Percentiles rank a stretch among this genome's conserved stretches.
Evolutionary conservation across 441 rosid genomes (phyloP).

Genomic region (Jatropha multifida): DNA sequence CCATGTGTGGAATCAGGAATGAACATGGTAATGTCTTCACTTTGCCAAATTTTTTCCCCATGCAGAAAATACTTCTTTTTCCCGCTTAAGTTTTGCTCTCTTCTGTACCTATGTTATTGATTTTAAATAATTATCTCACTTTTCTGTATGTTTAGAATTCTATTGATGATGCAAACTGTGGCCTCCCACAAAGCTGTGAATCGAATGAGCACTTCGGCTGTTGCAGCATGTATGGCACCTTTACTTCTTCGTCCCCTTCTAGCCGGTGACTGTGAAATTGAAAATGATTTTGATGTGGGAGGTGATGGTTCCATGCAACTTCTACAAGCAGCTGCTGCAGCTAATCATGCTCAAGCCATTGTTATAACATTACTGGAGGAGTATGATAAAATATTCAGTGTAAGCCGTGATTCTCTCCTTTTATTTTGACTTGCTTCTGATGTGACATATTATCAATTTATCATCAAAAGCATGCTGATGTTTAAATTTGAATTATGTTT

Average conservation of each 20-base stretch:
- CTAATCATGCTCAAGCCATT: conserved; percentile 99
- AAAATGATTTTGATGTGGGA: conserved; percentile 79
- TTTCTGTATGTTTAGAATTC: conserved; percentile 58
- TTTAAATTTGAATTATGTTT: not conserved
- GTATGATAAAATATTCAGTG: conserved; percentile 84
- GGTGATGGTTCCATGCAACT: conserved; percentile 95
- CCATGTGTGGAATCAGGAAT: conserved; percentile 3
- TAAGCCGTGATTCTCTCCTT: conserved; percentile 39
- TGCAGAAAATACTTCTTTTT: not conserved
- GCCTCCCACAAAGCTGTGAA: conserved; percentile 76
- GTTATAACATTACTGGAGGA: conserved; percentile 89
- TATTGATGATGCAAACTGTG: conserved; percentile 87
- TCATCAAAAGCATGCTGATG: not conserved
- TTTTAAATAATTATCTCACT: conserved; percentile 19
- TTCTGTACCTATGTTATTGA: not conserved
- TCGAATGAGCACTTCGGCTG: conserved; percentile 97
- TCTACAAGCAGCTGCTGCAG: conserved; percentile 98
- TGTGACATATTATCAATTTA: conserved; percentile 4
- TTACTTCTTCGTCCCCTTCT: conserved; percentile 98
- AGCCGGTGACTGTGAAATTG: conserved; percentile 95
- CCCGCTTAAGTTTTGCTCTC: not conserved
- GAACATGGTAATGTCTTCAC: not conserved
- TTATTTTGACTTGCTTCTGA: conserved; percentile 3
- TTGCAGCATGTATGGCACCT: conserved; percentile 99
- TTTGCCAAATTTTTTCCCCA: not conserved